These are phyloP conservation scores for Rhexocercosporidium sp. DNA, from an alignment of 2,329 filamentous ascomycete species.

Conservation along the genomic window DNA sequence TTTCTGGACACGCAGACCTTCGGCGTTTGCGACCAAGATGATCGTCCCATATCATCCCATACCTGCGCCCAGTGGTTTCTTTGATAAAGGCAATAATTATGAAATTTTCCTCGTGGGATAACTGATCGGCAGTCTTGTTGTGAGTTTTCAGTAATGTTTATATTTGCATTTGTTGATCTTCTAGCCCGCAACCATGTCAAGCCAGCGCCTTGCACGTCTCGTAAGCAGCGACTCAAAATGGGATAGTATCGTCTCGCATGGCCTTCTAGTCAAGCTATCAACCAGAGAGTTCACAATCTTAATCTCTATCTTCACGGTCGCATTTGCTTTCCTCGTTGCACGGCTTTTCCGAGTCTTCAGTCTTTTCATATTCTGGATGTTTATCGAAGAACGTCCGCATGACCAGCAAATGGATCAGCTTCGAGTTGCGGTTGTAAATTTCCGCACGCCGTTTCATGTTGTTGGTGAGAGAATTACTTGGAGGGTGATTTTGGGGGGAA, in stretches of 20 bases:
- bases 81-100: too few relatives aligned
- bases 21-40: neutral
- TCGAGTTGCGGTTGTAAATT: conserved; percentile 7
- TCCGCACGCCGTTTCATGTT: neutral
- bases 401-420: neutral
- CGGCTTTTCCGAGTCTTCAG: conserved; percentile 1
- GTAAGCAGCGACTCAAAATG: conserved; percentile 2
- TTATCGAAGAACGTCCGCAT: neutral
- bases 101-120: too few relatives aligned
- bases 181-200: neutral
- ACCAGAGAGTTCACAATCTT: neutral
- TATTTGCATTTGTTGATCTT: too few relatives aligned
- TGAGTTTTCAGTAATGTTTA: too few relatives aligned
- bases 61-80: neutral
- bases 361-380: neutral
- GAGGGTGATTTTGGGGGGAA: neutral
- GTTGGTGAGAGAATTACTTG: neutral
- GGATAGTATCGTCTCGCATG: conserved; percentile 1
- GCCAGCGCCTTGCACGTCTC: neutral
- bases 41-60: neutral
- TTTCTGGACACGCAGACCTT: conserved; percentile 1
- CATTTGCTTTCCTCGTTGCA: neutral
- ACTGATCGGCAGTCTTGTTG: too few relatives aligned
- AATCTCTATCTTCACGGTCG: neutral
- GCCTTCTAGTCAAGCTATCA: neutral